A percentile compares a stretch with the other conserved stretches of the same genome.
These are phyloP conservation scores for Globisporangium iwayamae DNA, from an alignment of 352 stramenopile genomes.

Conservation along the genomic window DNA sequence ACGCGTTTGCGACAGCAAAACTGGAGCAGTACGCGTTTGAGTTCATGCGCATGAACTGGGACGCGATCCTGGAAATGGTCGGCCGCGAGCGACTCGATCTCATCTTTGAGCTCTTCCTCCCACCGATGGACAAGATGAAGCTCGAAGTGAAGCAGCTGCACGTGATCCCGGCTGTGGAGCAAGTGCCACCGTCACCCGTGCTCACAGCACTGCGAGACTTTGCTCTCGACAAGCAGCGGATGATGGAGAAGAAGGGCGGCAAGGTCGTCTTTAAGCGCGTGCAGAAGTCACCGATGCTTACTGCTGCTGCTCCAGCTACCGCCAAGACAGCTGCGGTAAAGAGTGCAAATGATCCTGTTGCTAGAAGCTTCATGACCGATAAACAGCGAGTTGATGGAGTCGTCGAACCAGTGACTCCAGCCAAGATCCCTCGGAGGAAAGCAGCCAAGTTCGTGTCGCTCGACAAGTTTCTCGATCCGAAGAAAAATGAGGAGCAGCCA, in stretches of 20 bases:
- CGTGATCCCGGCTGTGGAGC: background rate
- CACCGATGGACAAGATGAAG: slow-evolving; percentile 19
- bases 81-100: slow-evolving; percentile 56
- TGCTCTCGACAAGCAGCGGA: slow-evolving; percentile 9
- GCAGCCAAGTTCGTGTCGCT: slow-evolving; percentile 58
- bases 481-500: slow-evolving; percentile 13
- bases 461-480: slow-evolving; percentile 36
- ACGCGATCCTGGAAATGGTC: slow-evolving; percentile 61
- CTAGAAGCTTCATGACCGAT: background rate
- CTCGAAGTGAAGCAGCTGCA: slow-evolving; percentile 14
- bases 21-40: slow-evolving; percentile 46
- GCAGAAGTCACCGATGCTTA: background rate
- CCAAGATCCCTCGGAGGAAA: slow-evolving; percentile 19
- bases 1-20: slow-evolving; percentile 37
- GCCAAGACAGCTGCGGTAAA: background rate
- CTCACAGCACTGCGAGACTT: slow-evolving; percentile 14
- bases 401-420: background rate
- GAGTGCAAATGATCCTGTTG: background rate
- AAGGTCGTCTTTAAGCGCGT: slow-evolving; percentile 6
- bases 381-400: background rate
- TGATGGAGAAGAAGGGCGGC: slow-evolving; percentile 2
- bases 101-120: slow-evolving; percentile 63
- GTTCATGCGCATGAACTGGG: slow-evolving; percentile 75
- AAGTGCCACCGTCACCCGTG: slow-evolving; percentile 1
- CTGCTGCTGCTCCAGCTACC: background rate